A percentile compares a stretch with the other conserved stretches of the same genome.
Conservation (phyloP, 441 rosid genomes). For the Pelargonium citronellum region DNA sequence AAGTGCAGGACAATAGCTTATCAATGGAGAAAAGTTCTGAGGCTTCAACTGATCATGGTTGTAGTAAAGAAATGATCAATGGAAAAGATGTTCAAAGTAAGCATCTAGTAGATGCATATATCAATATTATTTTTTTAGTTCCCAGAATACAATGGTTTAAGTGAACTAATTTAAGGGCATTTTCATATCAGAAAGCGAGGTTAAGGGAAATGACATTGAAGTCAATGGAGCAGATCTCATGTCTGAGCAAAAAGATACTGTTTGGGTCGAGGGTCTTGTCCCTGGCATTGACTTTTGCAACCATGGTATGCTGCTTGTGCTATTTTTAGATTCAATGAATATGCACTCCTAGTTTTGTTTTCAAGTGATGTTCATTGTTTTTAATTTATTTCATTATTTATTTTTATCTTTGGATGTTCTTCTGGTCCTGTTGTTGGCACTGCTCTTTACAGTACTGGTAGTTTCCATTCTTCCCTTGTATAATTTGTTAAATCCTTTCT, state of each 20-base stretch:
- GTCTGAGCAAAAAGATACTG: conserved; percentile 42
- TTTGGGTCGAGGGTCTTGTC: conserved; percentile 97
- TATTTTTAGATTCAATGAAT: conserved; percentile 2
- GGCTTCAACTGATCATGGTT: conserved; percentile 19
- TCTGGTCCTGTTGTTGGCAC: not conserved
- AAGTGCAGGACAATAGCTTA: conserved; percentile 25
- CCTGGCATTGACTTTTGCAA: conserved; percentile 97
- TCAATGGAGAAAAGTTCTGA: conserved; percentile 19
- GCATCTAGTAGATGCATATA: conserved; percentile 9
- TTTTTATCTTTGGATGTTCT: conserved; percentile 1
- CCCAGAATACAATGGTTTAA: not conserved
- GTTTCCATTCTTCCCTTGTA: not conserved
- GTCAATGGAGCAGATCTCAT: conserved; percentile 31
- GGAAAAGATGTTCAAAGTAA: conserved; percentile 30
- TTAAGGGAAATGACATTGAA: conserved; percentile 21
- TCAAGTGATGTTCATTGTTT: not conserved
- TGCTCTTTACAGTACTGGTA: not conserved
- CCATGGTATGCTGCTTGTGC: conserved; percentile 56
- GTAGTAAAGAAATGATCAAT: conserved; percentile 17
- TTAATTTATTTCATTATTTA: not conserved
- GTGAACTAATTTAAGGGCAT: conserved; percentile 12
- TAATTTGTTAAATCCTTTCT: not conserved
- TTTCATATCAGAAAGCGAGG: conserved; percentile 32
- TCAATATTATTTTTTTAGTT: not conserved
- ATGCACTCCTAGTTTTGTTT: not conserved